phyloP scores from a whole-genome alignment of 768 basidiomycete genomes.

The Melanogaster broomeanus region DNA sequence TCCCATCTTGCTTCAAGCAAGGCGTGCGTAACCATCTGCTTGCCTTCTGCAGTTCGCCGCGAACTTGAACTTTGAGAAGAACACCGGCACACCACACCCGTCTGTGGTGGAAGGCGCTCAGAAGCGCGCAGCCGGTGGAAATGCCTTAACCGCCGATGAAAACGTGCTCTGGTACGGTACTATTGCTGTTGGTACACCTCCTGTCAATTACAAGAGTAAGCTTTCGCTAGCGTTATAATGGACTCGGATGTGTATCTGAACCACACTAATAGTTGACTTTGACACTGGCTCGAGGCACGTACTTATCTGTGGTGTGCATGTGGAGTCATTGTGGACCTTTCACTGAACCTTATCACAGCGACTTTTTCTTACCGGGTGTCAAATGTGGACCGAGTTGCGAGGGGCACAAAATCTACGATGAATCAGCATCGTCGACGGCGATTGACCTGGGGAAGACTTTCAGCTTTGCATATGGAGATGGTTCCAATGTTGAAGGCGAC shows the following conservation, averaged over 20 bases:
- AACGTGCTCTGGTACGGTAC: constrained; percentile 9
- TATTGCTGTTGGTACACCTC: constrained; percentile 13
- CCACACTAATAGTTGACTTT: background rate
- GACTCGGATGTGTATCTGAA: background rate
- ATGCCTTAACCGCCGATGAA: background rate
- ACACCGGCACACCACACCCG: background rate
- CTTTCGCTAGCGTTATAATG: background rate
- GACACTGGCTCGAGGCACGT: background rate
- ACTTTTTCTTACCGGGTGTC: constrained; percentile 24
- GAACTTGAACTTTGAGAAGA: constrained; percentile 4
- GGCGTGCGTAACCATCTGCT: constrained; percentile 4
- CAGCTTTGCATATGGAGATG: background rate
- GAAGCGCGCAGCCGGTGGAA: background rate
- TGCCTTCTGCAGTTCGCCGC: background rate
- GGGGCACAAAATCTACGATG: constrained; percentile 31
- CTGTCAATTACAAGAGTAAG: background rate
- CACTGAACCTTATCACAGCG: constrained; percentile 23
- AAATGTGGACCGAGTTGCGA: constrained; percentile 22
- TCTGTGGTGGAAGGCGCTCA: background rate
- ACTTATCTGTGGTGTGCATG: background rate
- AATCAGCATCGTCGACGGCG: constrained; percentile 1
- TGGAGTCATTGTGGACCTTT: constrained; percentile 4
- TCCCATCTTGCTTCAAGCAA: constrained; percentile 4
- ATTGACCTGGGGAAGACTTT: background rate
- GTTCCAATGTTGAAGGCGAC: background rate